Conservation (phyloP, 805 yeast species). For the Isabelozyma pseudorhagii region DNA sequence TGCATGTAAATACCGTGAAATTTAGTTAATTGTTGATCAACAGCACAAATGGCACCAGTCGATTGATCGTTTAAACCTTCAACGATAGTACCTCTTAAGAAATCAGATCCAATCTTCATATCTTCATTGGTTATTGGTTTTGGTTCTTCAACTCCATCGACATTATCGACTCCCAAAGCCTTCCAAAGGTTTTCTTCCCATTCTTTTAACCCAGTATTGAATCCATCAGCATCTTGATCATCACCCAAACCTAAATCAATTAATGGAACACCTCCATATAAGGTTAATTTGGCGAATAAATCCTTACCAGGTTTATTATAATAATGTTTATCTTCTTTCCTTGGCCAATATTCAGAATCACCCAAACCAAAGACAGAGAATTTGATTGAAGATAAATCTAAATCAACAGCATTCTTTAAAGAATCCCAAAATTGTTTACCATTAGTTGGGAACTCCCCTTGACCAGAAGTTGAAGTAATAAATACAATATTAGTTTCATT, state of each 20-base stretch:
- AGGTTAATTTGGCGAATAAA: constrained; percentile 57
- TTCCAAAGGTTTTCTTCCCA: constrained; percentile 90
- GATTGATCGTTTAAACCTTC: constrained; percentile 78
- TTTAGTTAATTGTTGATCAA: constrained; percentile 91
- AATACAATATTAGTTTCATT: constrained; percentile 67
- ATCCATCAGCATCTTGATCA: constrained; percentile 97
- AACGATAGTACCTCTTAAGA: constrained; percentile 87
- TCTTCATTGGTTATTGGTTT: constrained; percentile 92
- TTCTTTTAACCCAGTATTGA: constrained; percentile 79
- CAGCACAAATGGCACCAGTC: constrained; percentile 88
- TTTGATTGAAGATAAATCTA: constrained; percentile 58
- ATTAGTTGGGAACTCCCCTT: constrained; percentile 83
- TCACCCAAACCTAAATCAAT: constrained; percentile 86
- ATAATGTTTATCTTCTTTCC: constrained; percentile 91
- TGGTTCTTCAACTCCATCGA: constrained; percentile 83
- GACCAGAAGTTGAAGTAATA: constrained; percentile 76
- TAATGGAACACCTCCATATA: constrained; percentile 72
- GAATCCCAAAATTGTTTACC: constrained; percentile 78
- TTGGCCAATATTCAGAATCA: constrained; percentile 91
- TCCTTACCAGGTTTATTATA: constrained; percentile 90
- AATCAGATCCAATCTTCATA: constrained; percentile 84
- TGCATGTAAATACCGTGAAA: constrained; percentile 99
- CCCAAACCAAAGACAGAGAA: constrained; percentile 74
- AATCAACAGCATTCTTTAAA: constrained; percentile 55
- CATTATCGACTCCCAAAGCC: constrained; percentile 80